Percentiles rank a stretch among this genome's conserved stretches.
These are phyloP conservation scores for Lipomyces yamadae DNA, from an alignment of 805 yeast genomes.

Conservation along the genomic window DNA sequence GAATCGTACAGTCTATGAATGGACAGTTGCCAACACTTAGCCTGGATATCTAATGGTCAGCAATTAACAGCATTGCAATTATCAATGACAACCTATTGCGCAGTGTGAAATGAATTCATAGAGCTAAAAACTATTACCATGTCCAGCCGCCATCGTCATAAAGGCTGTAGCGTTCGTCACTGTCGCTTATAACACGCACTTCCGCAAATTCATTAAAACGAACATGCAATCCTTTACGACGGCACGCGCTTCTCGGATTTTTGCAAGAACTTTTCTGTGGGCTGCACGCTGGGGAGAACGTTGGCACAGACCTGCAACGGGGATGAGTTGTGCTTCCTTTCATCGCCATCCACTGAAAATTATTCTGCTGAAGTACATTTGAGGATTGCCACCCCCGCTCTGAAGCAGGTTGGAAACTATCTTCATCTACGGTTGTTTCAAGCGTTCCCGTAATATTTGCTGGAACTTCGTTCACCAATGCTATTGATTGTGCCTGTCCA, in stretches of 20 bases:
- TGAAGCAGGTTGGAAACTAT: background rate
- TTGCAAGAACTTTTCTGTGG: background rate
- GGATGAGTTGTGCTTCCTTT: background rate
- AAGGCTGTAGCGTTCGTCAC: background rate
- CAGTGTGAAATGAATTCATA: background rate
- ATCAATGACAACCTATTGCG: background rate
- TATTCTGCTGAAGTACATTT: background rate
- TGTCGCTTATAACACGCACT: conserved; percentile 5
- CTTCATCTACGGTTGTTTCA: conserved; percentile 1
- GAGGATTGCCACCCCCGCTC: background rate
- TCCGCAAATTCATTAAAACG: conserved; percentile 10
- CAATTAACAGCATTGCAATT: background rate
- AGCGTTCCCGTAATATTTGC: conserved; percentile 2
- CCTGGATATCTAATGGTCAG: too few relatives aligned
- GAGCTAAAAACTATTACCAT: background rate
- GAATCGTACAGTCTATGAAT: background rate
- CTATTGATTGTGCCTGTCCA: background rate
- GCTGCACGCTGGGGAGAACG: background rate
- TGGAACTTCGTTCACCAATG: background rate
- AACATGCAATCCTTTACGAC: background rate
- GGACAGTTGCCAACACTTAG: too few relatives aligned
- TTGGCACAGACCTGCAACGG: background rate
- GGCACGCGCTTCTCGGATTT: background rate
- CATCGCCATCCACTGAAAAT: background rate
- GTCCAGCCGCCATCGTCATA: background rate